Conservation (phyloP, 108 stramenopile species). For the Poteriospumella lacustris region DNA sequence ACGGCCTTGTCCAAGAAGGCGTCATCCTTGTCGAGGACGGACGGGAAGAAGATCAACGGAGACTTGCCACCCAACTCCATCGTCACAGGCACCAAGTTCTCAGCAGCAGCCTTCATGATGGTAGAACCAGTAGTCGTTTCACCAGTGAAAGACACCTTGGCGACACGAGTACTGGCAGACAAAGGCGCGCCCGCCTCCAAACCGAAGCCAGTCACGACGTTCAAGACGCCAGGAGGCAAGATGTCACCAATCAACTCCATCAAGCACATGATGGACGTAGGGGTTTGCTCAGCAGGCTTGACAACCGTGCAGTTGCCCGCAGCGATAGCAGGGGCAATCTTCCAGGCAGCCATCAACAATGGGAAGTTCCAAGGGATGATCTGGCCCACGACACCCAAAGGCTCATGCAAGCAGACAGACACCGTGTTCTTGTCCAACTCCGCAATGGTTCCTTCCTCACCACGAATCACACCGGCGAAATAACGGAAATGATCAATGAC, state of each 20-base stretch:
- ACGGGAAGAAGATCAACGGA: constrained; percentile 47
- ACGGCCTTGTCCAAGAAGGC: constrained; percentile 51
- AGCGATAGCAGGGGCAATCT: constrained; percentile 51
- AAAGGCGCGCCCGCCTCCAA: constrained; percentile 8
- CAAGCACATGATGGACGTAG: constrained; percentile 66
- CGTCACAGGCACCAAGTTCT: constrained; percentile 45
- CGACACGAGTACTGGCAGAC: constrained; percentile 4
- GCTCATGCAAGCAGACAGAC: constrained; percentile 26
- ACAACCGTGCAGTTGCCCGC: constrained; percentile 52
- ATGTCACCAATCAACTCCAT: constrained; percentile 64
- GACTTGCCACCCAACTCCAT: constrained; percentile 58
- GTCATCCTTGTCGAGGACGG: constrained; percentile 32
- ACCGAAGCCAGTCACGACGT: constrained; percentile 61
- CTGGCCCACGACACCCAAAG: constrained; percentile 32
- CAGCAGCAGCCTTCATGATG: constrained; percentile 46
- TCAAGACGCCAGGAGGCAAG: constrained; percentile 75
- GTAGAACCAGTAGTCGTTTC: constrained; percentile 45
- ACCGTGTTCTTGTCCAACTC: constrained; percentile 4
- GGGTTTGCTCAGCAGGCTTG: constrained; percentile 84
- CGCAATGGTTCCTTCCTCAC: constrained; percentile 1
- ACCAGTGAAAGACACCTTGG: constrained; percentile 54
- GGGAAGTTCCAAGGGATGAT: constrained; percentile 48
- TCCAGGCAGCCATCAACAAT: constrained; percentile 33
- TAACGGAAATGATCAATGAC: constrained; percentile 46
- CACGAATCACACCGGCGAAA: constrained; percentile 21